phyloP scores from a whole-genome alignment of 1,284 basidiomycete genomes.

The Pascua sp. region DNA sequence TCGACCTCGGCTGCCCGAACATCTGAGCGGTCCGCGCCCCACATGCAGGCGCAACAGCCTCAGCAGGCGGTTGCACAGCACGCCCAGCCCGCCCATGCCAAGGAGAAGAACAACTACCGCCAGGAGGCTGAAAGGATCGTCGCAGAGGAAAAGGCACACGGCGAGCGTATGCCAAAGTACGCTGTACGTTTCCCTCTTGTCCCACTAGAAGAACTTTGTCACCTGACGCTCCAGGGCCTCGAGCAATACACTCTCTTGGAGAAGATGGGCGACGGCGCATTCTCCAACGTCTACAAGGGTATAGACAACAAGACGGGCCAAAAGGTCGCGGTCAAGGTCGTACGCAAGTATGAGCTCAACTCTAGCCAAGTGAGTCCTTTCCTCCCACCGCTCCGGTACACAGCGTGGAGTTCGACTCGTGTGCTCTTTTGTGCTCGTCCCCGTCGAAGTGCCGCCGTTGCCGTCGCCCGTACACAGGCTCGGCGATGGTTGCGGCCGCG shows the following conservation, averaged over 20 bases:
- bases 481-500: background rate
- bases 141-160: constrained; percentile 69
- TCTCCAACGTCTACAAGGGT: constrained; percentile 97
- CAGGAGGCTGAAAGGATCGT: constrained; percentile 71
- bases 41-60: constrained; percentile 19
- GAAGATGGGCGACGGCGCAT: constrained; percentile 98
- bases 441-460: background rate
- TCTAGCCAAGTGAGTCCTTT: constrained; percentile 80
- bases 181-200: constrained; percentile 45
- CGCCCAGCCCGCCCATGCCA: background rate
- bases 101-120: constrained; percentile 43
- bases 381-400: background rate
- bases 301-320: constrained; percentile 69
- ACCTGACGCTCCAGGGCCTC: constrained; percentile 55
- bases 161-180: constrained; percentile 73
- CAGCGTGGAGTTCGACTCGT: background rate
- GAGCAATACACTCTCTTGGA: constrained; percentile 76
- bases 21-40: too few relatives aligned
- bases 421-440: constrained; percentile 4
- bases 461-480: background rate
- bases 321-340: constrained; percentile 94
- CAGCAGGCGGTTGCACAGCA: constrained; percentile 16
- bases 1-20: too few relatives aligned
- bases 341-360: constrained; percentile 94
- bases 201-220: background rate